These are phyloP conservation scores for Leccinum pachyderme DNA, from an alignment of 1,284 basidiomycete species.

Conservation along the genomic window DNA sequence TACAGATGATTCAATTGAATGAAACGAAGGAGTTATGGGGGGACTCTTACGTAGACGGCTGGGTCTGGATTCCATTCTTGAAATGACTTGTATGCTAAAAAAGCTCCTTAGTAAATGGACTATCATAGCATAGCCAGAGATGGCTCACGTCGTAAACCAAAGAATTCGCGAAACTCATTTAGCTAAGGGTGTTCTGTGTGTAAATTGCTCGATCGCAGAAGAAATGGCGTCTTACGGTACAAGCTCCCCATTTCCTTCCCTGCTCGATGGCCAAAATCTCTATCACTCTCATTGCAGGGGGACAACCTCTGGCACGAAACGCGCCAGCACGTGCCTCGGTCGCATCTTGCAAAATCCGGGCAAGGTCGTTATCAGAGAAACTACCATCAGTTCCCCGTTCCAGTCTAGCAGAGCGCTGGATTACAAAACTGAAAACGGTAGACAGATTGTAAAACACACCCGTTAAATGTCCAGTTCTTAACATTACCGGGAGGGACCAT, in stretches of 20 bases:
- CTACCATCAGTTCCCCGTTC: conserved; percentile 51
- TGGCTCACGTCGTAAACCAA: conserved; percentile 46
- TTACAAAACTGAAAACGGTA: conserved; percentile 2
- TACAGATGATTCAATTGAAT: conserved; percentile 25
- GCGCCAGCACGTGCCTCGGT: conserved; percentile 67
- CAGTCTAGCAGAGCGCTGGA: conserved; percentile 37
- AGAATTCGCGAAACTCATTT: conserved; percentile 65
- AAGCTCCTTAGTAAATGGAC: not conserved
- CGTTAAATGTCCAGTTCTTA: conserved; percentile 53
- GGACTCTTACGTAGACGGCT: conserved; percentile 53
- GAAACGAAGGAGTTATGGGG: not conserved
- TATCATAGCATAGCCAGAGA: too few species aligned
- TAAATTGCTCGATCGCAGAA: not conserved
- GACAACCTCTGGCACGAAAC: conserved; percentile 73
- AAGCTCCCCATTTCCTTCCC: conserved; percentile 69
- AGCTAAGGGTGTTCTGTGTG: conserved; percentile 45
- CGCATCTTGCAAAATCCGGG: conserved; percentile 61
- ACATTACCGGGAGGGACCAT: conserved; percentile 37
- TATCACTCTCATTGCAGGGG: conserved; percentile 64
- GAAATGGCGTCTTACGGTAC: conserved; percentile 53
- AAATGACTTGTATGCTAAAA: conserved; percentile 57
- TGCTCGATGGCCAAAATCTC: conserved; percentile 75
- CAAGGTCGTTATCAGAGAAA: conserved; percentile 71
- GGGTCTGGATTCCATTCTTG: conserved; percentile 77
- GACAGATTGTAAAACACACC: conserved; percentile 35